phyloP scores from a whole-genome alignment of 78 protist species.

The Bodo saltans region DNA sequence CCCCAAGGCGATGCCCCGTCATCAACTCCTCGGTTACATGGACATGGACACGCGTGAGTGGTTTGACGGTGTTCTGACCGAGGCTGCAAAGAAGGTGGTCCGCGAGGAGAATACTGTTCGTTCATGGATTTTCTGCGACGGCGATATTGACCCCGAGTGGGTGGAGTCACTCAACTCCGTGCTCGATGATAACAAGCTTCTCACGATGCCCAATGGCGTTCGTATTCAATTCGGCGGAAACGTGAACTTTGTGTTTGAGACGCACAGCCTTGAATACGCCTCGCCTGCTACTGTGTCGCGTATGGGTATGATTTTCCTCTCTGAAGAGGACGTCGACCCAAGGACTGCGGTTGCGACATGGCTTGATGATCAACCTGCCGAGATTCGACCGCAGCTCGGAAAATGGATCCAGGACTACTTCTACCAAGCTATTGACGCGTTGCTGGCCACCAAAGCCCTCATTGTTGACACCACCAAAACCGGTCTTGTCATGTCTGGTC shows the following conservation, averaged over 20 bases:
- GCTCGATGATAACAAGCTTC: constrained; percentile 79
- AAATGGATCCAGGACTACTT: constrained; percentile 31
- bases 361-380: constrained; percentile 10
- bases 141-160: constrained; percentile 85
- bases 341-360: constrained; percentile 30
- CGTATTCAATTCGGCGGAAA: constrained; percentile 73
- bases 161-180: constrained; percentile 81
- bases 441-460: not conserved
- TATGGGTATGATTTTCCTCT: constrained; percentile 73
- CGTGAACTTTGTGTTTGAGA: constrained; percentile 83
- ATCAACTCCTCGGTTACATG: constrained; percentile 74
- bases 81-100: constrained; percentile 44
- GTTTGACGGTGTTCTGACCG: constrained; percentile 80
- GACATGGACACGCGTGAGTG: constrained; percentile 84
- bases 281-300: constrained; percentile 86
- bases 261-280: constrained; percentile 70
- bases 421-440: constrained; percentile 42
- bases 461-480: constrained; percentile 44
- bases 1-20: constrained; percentile 80
- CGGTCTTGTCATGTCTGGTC: constrained; percentile 49
- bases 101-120: constrained; percentile 38
- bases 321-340: constrained; percentile 56
- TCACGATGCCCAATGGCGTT: constrained; percentile 84
- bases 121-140: constrained; percentile 79
- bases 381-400: not conserved